A percentile compares a stretch with the other conserved stretches of the same genome.
Conservation (phyloP, 2,329 filamentous ascomycete species). For the Xylariaceae sp. region DNA sequence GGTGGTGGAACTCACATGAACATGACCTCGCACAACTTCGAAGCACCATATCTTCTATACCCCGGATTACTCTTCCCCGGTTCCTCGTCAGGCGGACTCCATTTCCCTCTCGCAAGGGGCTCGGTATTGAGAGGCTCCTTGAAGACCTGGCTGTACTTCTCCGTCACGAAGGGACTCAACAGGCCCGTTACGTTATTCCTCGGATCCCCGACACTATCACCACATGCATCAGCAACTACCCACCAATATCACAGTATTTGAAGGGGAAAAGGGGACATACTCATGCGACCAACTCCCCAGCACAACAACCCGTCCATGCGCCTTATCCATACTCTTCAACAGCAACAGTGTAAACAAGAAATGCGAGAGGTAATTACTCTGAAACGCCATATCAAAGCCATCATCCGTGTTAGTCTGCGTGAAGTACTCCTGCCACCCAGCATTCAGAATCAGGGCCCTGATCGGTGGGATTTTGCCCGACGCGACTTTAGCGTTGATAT, state of each 20-base stretch:
- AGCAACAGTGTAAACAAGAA: slow-evolving; percentile 34
- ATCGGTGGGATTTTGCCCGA: slow-evolving; percentile 27
- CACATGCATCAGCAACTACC: background rate
- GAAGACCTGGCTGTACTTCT: slow-evolving; percentile 27
- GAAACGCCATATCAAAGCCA: slow-evolving; percentile 34
- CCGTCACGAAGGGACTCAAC: slow-evolving; percentile 17
- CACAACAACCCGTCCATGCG: slow-evolving; percentile 31
- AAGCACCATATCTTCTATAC: slow-evolving; percentile 33
- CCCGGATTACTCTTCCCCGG: slow-evolving; percentile 20
- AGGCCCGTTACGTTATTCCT: slow-evolving; percentile 17
- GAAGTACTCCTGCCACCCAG: slow-evolving; percentile 23
- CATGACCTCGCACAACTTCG: slow-evolving; percentile 33
- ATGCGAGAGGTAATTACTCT: slow-evolving; percentile 33
- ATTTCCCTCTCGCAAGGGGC: slow-evolving; percentile 27
- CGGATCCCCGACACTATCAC: slow-evolving; percentile 15
- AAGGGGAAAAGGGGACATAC: slow-evolving; percentile 14
- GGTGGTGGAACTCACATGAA: slow-evolving; percentile 25
- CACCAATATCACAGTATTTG: background rate
- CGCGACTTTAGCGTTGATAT: slow-evolving; percentile 19
- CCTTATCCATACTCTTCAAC: slow-evolving; percentile 34
- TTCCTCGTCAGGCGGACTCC: slow-evolving; percentile 24
- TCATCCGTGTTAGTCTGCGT: slow-evolving; percentile 32
- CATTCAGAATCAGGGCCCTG: slow-evolving; percentile 23
- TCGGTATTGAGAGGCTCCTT: slow-evolving; percentile 21
- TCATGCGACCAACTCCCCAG: slow-evolving; percentile 34